Evolutionary conservation across 805 yeast species (phyloP), one percentile per base, ranked within the genome.

Genomic region (Lachancea quebecensis): DNA sequence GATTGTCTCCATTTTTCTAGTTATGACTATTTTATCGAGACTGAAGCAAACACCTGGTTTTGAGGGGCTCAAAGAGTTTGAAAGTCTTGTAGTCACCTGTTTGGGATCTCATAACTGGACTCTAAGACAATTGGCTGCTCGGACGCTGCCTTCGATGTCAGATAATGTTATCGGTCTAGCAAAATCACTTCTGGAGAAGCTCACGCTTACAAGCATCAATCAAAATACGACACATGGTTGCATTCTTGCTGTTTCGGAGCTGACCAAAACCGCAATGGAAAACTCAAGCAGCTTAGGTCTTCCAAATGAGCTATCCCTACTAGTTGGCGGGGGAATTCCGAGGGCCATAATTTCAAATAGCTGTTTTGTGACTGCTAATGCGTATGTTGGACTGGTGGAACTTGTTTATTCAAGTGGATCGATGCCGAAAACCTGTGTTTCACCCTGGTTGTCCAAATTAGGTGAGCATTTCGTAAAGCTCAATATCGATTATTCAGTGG

Each of bases 61-160:
- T 46, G 69, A 67, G 37, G 82, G 78, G 0, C 58, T 84, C 40
- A 65, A 64, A 7, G 77, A 69, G 5, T 83, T 88, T 54, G 65
- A 69, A 39, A 72, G 73, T 0, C 60, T 75, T 16, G 64, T 86
- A 12, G 52, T 68, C 21, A 42, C 55, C 15, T 73, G 82, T 50
- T 65, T 90, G 28, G 67, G 68, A 0, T 75, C 78, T 48, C 64
- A 63, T 36, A 68, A 73, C 45, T 91, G 96, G 96, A 88, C 88
- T 55, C 74, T 93, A 8, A 74, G 99, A 50, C 96, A 90, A 57
- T 77, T 86, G 77, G 85, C 95, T 0, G 86, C 96, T 0, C 72
- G 81, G 56, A 77, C 88, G 4, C 55, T 86, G 1, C 76, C 82
- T 0, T 65, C 81, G 0, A 61, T 82, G 39, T 59, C 76, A 1